These are phyloP conservation scores for Stemphylium beticola DNA, from an alignment of 2,329 filamentous ascomycete genomes.

Conservation along the genomic window DNA sequence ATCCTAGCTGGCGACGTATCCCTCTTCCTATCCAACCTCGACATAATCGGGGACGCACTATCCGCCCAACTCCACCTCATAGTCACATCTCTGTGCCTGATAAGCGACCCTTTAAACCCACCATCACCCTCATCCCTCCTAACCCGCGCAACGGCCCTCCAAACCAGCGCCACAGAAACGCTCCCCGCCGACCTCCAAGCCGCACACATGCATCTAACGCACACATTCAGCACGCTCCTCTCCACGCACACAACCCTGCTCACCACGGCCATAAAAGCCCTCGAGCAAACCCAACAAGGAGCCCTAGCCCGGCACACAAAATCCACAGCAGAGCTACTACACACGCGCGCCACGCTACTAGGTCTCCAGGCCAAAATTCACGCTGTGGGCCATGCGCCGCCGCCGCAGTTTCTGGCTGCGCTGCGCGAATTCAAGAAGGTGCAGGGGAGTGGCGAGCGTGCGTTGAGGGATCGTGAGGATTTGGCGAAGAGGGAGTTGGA, in stretches of 20 bases:
- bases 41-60: slow-evolving; percentile 41
- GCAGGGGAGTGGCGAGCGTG: slow-evolving; percentile 37
- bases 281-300: slow-evolving; percentile 58
- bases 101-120: slow-evolving; percentile 33
- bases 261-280: slow-evolving; percentile 48
- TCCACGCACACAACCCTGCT: slow-evolving; percentile 47
- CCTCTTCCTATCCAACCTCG: slow-evolving; percentile 50
- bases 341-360: slow-evolving; percentile 51
- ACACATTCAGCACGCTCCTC: slow-evolving; percentile 44
- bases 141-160: slow-evolving; percentile 14
- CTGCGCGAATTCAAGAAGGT: slow-evolving; percentile 42
- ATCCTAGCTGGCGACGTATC: slow-evolving; percentile 50
- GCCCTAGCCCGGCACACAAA: slow-evolving; percentile 50
- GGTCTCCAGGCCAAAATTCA: slow-evolving; percentile 49
- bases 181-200: slow-evolving; percentile 35
- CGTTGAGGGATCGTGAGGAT: slow-evolving; percentile 40
- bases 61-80: slow-evolving; percentile 42
- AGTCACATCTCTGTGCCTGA: slow-evolving; percentile 40
- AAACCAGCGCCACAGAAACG: slow-evolving; percentile 14
- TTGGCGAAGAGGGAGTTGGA: slow-evolving; percentile 44
- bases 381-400: slow-evolving; percentile 34
- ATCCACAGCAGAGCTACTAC: slow-evolving; percentile 53
- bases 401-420: slow-evolving; percentile 33
- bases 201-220: slow-evolving; percentile 42
- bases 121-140: slow-evolving; percentile 20